A percentile compares a stretch with the other conserved stretches of the same genome.
These are phyloP conservation scores for Juglanconis oblonga DNA, from an alignment of 2,329 filamentous ascomycete genomes.

Conservation along the genomic window DNA sequence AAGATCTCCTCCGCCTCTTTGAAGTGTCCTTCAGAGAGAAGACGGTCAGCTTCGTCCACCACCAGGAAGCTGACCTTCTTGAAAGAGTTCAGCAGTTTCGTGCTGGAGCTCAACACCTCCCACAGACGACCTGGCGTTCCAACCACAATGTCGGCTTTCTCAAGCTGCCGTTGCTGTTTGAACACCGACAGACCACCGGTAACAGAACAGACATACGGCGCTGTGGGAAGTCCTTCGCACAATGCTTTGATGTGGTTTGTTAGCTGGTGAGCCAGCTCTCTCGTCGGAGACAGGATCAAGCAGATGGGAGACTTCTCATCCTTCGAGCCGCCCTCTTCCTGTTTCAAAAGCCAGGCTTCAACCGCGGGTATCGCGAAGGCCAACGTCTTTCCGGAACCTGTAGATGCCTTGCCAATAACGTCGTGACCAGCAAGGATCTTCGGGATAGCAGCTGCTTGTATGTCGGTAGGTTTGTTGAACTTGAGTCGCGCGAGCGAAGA, in stretches of 20 bases:
- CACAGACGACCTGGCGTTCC: constrained; percentile 89
- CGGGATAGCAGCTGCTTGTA: constrained; percentile 79
- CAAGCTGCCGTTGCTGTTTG: constrained; percentile 85
- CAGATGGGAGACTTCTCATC: constrained; percentile 58
- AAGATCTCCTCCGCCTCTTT: constrained; percentile 91
- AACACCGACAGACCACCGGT: constrained; percentile 92
- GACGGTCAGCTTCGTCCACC: constrained; percentile 88
- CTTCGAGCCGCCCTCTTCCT: constrained; percentile 34
- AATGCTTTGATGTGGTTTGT: constrained; percentile 76
- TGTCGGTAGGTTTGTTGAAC: constrained; percentile 76
- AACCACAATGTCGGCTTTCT: constrained; percentile 86
- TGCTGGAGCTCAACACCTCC: constrained; percentile 83
- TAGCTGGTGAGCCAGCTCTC: constrained; percentile 92
- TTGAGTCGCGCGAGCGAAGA: constrained; percentile 74
- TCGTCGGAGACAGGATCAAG: constrained; percentile 83
- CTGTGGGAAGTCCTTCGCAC: constrained; percentile 57
- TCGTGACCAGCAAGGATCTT: constrained; percentile 80
- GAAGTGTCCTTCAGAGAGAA: constrained; percentile 91
- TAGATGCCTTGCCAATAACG: constrained; percentile 92
- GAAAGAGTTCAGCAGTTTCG: constrained; percentile 66
- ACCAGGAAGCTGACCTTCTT: constrained; percentile 78
- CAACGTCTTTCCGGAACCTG: constrained; percentile 93
- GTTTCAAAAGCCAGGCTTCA: constrained; percentile 67
- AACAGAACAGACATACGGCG: constrained; percentile 77
- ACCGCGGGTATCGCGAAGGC: constrained; percentile 93